A percentile compares a stretch with the other conserved stretches of the same genome.
phyloP scores from a whole-genome alignment of 2,329 filamentous ascomycete species.

The Allantophomopsis lycopodina region DNA sequence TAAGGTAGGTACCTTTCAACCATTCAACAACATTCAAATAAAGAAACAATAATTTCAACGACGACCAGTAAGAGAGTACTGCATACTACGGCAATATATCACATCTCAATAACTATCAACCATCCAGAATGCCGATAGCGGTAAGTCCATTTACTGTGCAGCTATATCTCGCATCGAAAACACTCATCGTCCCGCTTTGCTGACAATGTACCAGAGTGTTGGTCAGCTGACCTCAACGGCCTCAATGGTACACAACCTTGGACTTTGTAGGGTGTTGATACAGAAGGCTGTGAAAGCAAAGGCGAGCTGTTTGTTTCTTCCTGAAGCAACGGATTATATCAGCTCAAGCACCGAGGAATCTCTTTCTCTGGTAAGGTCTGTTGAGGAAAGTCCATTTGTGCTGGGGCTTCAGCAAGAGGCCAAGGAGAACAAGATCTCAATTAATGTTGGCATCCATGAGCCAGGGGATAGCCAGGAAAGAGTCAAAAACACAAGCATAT shows the following conservation, averaged over 20 bases:
- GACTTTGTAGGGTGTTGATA: slow-evolving; percentile 61
- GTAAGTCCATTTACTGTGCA: no score
- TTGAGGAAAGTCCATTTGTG: background rate
- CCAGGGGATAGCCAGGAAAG: slow-evolving; percentile 20
- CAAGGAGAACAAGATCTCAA: slow-evolving; percentile 44
- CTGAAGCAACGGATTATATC: background rate
- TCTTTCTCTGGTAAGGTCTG: background rate
- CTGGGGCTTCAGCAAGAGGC: slow-evolving; percentile 49
- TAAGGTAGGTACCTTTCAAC: no score
- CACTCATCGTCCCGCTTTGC: no score
- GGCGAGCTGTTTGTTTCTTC: slow-evolving; percentile 49
- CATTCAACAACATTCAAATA: no score
- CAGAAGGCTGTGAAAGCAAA: slow-evolving; percentile 60
- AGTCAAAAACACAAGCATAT: slow-evolving; percentile 51
- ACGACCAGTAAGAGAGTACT: no score
- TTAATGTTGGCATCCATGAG: slow-evolving; percentile 79
- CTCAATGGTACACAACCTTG: slow-evolving; percentile 64
- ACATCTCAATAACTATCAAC: no score
- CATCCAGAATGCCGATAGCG: no score
- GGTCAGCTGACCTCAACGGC: slow-evolving; percentile 83
- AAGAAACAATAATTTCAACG: no score
- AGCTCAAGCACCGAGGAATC: background rate
- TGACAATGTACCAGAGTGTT: slow-evolving; percentile 22
- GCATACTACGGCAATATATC: no score
- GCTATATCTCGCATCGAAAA: no score